Base-by-base conservation (phyloP, 129 eudicot species). In the Chrysanthemum makinoi region DNA sequence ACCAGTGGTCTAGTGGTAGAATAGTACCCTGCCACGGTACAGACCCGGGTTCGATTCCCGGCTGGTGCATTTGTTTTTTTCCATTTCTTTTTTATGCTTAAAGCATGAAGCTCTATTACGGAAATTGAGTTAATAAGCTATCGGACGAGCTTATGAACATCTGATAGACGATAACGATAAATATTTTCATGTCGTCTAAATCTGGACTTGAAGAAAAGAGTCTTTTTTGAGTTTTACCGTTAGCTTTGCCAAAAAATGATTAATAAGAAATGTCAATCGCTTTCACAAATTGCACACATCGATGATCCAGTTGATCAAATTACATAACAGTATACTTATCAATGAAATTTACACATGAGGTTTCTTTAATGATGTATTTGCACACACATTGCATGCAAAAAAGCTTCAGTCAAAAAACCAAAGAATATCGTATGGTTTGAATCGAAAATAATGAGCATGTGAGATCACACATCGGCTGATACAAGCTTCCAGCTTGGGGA, bases 1-100 rank as follows among this genome's bases (percentile, higher is more conserved):
- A 89, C 96, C 96, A 89, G 98, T 93, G 98, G 95, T 87, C 98
- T 89, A 89, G 96, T 93, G 98, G 98, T 93, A 93, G 95, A 93
- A 83, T 89, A 93, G 98, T 92, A 92, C 90, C 96, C 98, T 92
- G 95, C 96, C 98, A 89, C 96, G 96, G 98, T 89, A 92, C 98
- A 89, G 87, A 90, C 95, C 97, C 95, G 97, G 90, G 93, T 89
- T 89, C 92, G 84, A 89, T 89, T 89, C 93, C 90, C 88, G 93
- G 96, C 90, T 86, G 96, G 93, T 86, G 92, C 92, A 89, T 4
- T 0, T 33, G 0, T 33, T 33, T 33, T 33, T 33, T 30, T 26
- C 30, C 3, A n/a, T 30, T 30, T 30, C 4, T 0, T 26, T 26
- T 26, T 2, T 0, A 26, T 26, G 30, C 30, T 26, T 26, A 3